Evolutionary conservation across 306 rosid species (phyloP), one percentile per base, ranked within the genome.

Genomic region (Glycine latifolia): DNA sequence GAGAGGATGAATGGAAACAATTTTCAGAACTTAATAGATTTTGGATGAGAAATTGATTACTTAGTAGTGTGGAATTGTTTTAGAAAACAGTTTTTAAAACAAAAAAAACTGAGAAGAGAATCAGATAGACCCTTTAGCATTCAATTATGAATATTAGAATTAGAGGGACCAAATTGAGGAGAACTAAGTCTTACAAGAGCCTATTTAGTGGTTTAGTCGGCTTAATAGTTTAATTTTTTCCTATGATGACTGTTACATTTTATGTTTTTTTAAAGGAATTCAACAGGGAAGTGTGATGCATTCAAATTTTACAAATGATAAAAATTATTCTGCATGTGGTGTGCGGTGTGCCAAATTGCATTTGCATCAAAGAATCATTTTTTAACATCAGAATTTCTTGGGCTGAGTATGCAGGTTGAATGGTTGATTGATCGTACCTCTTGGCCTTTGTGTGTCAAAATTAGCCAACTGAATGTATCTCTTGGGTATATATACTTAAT

Each of bases 371-470:
- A 43, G 37, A 77, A 56, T 67, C 35, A 15, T 76, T 72, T 50
- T 44, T 48, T 80, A 17, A 39, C 69, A 44, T 53, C 14, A 12
- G 52, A 71, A 71, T 39, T 62, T 10, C 39, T 70, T n/a, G 44
- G 56, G 66, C 43, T 55, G 59, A 48, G 58, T 62, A 43, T 78
- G 60, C 26, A 0, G 56, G 74, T 15, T 7, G 52, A 66, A 43
- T 66, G 82, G 55, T 73, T 58, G 66, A 55, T 71, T 56, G 47
- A 83, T 75, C 56, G 83, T 17, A 11, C 65, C 78, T 4, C 53
- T 50, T 55, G 73, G 26, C 1, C 12, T 3, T 39, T 78, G 59
- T 20, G 48, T 53, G 49, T 49, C 73, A 77, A 60, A 46, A 81
- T 48, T 79, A 41, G 58, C 58, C 6, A 20, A 35, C 13, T 35